Base-by-base conservation (phyloP, 768 basidiomycete genomes). In the Paxillus ammoniavirescens region DNA sequence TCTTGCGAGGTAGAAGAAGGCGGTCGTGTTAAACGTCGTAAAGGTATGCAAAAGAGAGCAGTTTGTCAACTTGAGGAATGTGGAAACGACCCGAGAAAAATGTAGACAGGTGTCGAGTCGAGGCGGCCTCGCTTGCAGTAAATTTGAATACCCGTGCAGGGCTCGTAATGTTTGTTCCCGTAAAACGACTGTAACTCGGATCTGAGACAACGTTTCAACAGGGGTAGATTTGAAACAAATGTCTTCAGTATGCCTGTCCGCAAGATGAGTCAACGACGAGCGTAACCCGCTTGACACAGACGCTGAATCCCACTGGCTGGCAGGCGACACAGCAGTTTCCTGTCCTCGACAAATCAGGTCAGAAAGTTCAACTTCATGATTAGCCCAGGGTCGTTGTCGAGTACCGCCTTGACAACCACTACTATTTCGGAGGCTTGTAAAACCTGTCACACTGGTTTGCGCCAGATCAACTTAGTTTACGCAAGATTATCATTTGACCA, bases 121-220 rank as follows among this genome's bases (percentile, higher is more conserved):
- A 38, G n/a, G 15, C 17, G 23, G 30, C 8, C 46, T 57, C 62
- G 61, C 49, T 54, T 66, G 26, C 4, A 26, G 26, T 26, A 26
- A 65, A 58, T 55, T 54, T 55, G 57, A 55, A 60, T 56, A 49
- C 60, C 35, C 55, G 50, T 59, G 50, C 53, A 30, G 51, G 41
- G 49, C 42, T 35, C 44, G 23, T 9, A 36, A 40, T 40, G 38
- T 21, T 17, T 8, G 15, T 18, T 40, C 38, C 38, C 38, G 38
- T 40, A 40, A 40, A 40, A 40, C 38, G 38, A 40, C 15, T 15
- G n/a, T 13, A 38, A 38, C 37, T 38, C n/a, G n/a, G 15, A 26
- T 26, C 26, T 26, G 26, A 26, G 26, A 26, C 26, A 26, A 26
- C 26, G 26, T 26, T 26, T 26, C 26, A 26, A 26, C 26, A 26